Base-by-base conservation (phyloP, 2,329 filamentous ascomycete genomes). In the Leptodontidium sp. region DNA sequence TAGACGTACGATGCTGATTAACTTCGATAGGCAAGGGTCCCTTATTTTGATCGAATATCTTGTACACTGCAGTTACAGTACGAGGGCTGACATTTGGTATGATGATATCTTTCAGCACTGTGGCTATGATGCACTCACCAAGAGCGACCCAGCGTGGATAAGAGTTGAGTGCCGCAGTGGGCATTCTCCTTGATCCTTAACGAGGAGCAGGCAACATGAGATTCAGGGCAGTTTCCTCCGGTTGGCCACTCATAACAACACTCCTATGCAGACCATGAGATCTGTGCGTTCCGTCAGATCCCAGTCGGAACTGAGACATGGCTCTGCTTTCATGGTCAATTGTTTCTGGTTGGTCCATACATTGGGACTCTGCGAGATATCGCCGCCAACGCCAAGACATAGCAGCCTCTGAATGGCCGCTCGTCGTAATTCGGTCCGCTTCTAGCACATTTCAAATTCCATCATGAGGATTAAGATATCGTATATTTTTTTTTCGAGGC, bases 371-470 rank as follows among this genome's bases (percentile, higher is more conserved):
- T 59, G 69, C 73, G 73, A 74, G 52, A 68, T 70, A 73, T 74
- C 71, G 58, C 73, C 70, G 70, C 57, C 14, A 21, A 38, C 71
- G 70, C 70, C 72, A 74, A 72, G 68, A 69, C 35, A 40, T 68
- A 50, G 57, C 53, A 59, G 49, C 59, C 38, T 70, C 63, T 71
- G 55, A 68, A 52, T 73, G 70, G 72, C 61, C 61, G 32, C 24
- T 15, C 40, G 17, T 32, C 35, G 52, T 24, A 24, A 24, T 64
- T 68, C 64, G 40, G 64, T 66, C 65, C 67, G 58, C 47, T 72
- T 32, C 45, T 29, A 32, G 35, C 21, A 61, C 58, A 12, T 61
- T 47, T 29, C 5, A 61, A 29, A 58, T 55, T 35, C 29, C 40
- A 24, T 57, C 58, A 55, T 69, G 58, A 68, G 49, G 64, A 29